These are phyloP conservation scores for Lignosus rhinocerotis DNA, from an alignment of 1,284 basidiomycete genomes.

Conservation along the genomic window DNA sequence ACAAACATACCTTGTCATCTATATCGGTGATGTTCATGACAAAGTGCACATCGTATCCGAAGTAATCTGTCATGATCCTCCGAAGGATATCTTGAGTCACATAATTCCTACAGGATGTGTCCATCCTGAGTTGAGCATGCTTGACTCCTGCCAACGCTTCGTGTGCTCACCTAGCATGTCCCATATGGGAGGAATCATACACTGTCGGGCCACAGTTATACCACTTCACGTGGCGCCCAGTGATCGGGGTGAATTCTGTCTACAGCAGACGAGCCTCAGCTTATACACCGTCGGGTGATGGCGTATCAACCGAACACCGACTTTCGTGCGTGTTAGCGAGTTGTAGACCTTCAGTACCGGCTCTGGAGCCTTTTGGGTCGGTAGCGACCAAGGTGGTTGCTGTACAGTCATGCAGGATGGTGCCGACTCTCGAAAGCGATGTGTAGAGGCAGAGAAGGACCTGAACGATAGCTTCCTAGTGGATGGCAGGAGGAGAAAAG, in stretches of 20 bases:
- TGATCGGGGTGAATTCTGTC: constrained; percentile 82
- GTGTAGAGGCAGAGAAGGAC: constrained; percentile 3
- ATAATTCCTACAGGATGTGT: constrained; percentile 69
- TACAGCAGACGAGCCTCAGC: constrained; percentile 32
- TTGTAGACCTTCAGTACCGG: constrained; percentile 89
- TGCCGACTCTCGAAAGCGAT: constrained; percentile 3
- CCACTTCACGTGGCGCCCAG: constrained; percentile 93
- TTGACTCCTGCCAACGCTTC: not conserved
- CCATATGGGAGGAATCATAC: constrained; percentile 98
- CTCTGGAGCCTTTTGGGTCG: constrained; percentile 48
- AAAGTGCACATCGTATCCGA: constrained; percentile 97
- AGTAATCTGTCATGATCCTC: constrained; percentile 93
- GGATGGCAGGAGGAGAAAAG: not conserved
- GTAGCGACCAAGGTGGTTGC: constrained; percentile 60
- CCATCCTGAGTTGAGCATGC: not conserved
- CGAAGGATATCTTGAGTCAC: constrained; percentile 96
- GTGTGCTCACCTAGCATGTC: constrained; percentile 84
- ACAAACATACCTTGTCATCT: constrained; percentile 87
- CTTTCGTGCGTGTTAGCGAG: constrained; percentile 91
- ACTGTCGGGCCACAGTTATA: constrained; percentile 99
- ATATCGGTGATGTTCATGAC: constrained; percentile 99
- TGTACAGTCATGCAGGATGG: constrained; percentile 37
- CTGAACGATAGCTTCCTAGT: not conserved
- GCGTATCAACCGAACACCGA: constrained; percentile 34
- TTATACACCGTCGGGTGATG: constrained; percentile 3